A percentile compares a stretch with the other conserved stretches of the same genome.
These are phyloP conservation scores for Tolypocladium capitatum DNA, from an alignment of 2,329 filamentous ascomycete species.

Conservation along the genomic window DNA sequence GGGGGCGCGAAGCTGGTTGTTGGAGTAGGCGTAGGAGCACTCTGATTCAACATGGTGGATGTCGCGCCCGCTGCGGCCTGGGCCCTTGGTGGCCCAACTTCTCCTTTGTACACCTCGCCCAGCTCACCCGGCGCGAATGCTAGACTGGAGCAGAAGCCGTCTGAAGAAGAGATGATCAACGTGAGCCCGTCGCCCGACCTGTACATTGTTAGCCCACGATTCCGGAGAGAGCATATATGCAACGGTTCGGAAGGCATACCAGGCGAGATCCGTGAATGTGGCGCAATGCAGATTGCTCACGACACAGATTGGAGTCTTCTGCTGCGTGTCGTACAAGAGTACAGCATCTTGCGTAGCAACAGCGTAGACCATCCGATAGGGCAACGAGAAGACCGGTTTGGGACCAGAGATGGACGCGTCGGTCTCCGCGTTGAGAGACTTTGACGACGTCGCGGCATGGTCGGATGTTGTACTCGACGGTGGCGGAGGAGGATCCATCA, in stretches of 20 bases:
- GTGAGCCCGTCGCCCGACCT: slow-evolving; percentile 39
- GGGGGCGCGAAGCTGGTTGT: slow-evolving; percentile 48
- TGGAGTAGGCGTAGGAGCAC: slow-evolving; percentile 59
- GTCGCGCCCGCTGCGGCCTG: slow-evolving; percentile 24
- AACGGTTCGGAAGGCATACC: slow-evolving; percentile 41
- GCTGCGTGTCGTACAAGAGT: slow-evolving; percentile 90
- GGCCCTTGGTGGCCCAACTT: slow-evolving; percentile 39
- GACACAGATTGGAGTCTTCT: slow-evolving; percentile 82
- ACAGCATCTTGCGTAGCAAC: slow-evolving; percentile 95
- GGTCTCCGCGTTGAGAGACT: slow-evolving; percentile 28
- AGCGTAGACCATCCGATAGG: slow-evolving; percentile 91
- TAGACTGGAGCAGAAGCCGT: slow-evolving; percentile 90
- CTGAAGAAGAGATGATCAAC: slow-evolving; percentile 89
- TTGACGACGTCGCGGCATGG: slow-evolving; percentile 37
- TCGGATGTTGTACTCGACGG: slow-evolving; percentile 39
- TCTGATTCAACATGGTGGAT: slow-evolving; percentile 41
- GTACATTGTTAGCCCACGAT: slow-evolving; percentile 3
- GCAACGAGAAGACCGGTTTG: slow-evolving; percentile 64
- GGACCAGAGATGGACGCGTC: slow-evolving; percentile 41
- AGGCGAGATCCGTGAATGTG: slow-evolving; percentile 91
- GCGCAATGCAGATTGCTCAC: slow-evolving; percentile 97
- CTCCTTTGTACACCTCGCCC: slow-evolving; percentile 65
- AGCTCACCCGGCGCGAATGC: slow-evolving; percentile 76
- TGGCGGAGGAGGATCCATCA: slow-evolving; percentile 74
- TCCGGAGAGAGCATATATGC: too few species aligned